Evolutionary conservation across 768 basidiomycete species (phyloP).

Genomic region (Rhodosporidiobolus sp.): DNA sequence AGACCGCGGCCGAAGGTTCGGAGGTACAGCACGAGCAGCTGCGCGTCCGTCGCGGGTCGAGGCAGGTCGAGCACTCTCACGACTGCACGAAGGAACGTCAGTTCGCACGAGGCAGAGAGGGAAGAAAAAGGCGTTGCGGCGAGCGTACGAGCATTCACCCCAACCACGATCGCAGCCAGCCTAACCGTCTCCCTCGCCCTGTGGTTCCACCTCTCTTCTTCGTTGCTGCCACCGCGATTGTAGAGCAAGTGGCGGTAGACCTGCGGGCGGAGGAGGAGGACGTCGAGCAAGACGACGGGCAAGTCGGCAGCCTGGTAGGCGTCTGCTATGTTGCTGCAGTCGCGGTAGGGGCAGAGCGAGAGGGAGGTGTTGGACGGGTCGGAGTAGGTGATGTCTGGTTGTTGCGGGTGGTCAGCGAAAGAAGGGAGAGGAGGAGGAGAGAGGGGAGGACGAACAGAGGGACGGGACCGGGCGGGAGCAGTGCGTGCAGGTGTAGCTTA

Average conservation of each 20-base stretch:
- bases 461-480: background rate
- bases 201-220: background rate
- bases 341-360: background rate
- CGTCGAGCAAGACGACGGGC: constrained; percentile 20
- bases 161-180: background rate
- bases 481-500: constrained; percentile 5
- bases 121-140: background rate
- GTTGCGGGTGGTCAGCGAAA: background rate
- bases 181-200: background rate
- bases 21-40: no score
- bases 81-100: no score
- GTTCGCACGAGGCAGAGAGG: background rate
- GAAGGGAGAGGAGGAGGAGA: background rate
- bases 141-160: constrained; percentile 6
- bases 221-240: background rate
- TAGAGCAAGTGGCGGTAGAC: constrained; percentile 25
- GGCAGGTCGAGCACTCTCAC: no score
- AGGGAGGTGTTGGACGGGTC: constrained; percentile 32
- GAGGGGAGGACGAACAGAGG: constrained; percentile 6
- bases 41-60: no score
- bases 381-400: constrained; percentile 20
- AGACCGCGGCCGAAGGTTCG: no score
- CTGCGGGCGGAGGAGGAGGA: constrained; percentile 18
- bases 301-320: constrained; percentile 3
- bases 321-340: background rate